These are phyloP conservation scores for Phytophthora syringae DNA, from an alignment of 352 stramenopile species.

Conservation along the genomic window DNA sequence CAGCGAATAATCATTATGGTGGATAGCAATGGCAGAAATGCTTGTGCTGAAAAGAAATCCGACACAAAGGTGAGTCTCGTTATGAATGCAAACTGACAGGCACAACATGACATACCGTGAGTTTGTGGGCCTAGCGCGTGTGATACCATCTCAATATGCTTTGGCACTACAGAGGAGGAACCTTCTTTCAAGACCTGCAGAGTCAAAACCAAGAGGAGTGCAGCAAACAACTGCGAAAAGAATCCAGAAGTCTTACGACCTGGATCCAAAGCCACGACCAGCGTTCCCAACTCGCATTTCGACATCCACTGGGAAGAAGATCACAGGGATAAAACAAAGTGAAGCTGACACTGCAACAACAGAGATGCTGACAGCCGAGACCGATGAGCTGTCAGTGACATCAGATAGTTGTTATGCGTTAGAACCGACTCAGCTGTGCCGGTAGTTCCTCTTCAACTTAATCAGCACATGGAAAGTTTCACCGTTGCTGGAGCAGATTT, in stretches of 20 bases:
- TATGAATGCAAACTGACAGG: no score
- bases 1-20: neutral
- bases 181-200: no score
- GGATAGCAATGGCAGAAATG: neutral
- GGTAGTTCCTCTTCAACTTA: slow-evolving; percentile 34
- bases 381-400: neutral
- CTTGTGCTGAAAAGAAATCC: neutral
- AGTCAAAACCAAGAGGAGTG: neutral
- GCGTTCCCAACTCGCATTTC: slow-evolving; percentile 19
- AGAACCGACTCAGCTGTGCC: slow-evolving; percentile 44
- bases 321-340: neutral
- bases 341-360: no score
- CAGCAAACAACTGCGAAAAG: neutral
- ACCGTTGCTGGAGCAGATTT: slow-evolving; percentile 32
- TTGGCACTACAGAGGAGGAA: slow-evolving; percentile 59
- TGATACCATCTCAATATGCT: slow-evolving; percentile 66
- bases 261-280: slow-evolving; percentile 11
- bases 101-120: neutral
- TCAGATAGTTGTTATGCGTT: no score
- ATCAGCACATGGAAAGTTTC: slow-evolving; percentile 40
- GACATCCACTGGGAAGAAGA: neutral
- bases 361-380: neutral
- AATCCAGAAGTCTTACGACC: neutral
- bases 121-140: slow-evolving; percentile 48
- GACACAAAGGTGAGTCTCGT: slow-evolving; percentile 18